Evolutionary conservation across 768 basidiomycete genomes (phyloP).

Genomic region (Tulasnella sp.): DNA sequence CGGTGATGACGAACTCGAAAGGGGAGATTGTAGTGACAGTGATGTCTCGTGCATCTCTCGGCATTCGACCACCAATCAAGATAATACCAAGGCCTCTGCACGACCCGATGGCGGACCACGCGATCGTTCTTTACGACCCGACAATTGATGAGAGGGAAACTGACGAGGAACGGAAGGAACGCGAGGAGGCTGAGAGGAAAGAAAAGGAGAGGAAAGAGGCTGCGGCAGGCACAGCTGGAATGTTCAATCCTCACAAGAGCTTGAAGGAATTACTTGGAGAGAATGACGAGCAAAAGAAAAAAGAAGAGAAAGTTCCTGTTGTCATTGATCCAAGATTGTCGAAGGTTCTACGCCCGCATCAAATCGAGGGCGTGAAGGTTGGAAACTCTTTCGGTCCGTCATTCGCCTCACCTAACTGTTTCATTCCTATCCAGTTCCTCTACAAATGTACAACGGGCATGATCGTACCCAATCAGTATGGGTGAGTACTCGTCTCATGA

Average conservation of each 20-base stretch:
- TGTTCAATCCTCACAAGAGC: slow-evolving; percentile 91
- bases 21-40: slow-evolving; percentile 57
- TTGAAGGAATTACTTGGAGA: slow-evolving; percentile 74
- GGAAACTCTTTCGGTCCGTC: slow-evolving; percentile 32
- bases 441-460: slow-evolving; percentile 94
- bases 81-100: slow-evolving; percentile 88
- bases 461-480: slow-evolving; percentile 77
- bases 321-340: slow-evolving; percentile 88
- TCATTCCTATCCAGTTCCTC: slow-evolving; percentile 61
- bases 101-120: slow-evolving; percentile 96
- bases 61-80: slow-evolving; percentile 74
- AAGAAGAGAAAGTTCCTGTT: slow-evolving; percentile 79
- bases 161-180: slow-evolving; percentile 72
- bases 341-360: slow-evolving; percentile 93
- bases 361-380: slow-evolving; percentile 97
- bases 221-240: slow-evolving; percentile 55
- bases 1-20: slow-evolving; percentile 68
- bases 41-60: slow-evolving; percentile 70
- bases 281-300: slow-evolving; percentile 59
- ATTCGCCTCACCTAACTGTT: too few relatives aligned
- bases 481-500: slow-evolving; percentile 33
- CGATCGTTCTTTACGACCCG: slow-evolving; percentile 95
- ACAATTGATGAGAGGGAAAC: slow-evolving; percentile 91
- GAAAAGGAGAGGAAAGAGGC: slow-evolving; percentile 61
- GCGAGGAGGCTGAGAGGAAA: slow-evolving; percentile 69